phyloP scores from a whole-genome alignment of 2,329 filamentous ascomycete species.

The Trichoderma atrobrunneum region DNA sequence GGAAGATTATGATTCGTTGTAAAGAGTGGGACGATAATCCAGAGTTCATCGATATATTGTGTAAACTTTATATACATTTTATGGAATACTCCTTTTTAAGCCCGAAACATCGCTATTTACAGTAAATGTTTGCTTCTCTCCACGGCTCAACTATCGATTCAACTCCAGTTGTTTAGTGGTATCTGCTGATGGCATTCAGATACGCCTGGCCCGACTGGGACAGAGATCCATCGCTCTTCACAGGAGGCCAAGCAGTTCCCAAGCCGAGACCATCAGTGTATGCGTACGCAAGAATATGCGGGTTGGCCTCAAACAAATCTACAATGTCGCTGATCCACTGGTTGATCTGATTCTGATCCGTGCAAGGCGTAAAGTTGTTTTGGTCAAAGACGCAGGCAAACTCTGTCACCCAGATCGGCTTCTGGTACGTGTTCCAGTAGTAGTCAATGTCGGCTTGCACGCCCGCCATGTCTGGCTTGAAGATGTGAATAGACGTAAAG shows the following conservation, averaged over 20 bases:
- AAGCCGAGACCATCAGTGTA: constrained; percentile 22
- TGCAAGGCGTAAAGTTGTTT: constrained; percentile 18
- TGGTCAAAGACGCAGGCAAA: constrained; percentile 22
- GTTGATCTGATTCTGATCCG: constrained; percentile 21
- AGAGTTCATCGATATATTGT: neutral
- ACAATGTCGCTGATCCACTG: constrained; percentile 21
- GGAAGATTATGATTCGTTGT: too few relatives aligned
- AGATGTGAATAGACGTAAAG: constrained; percentile 22
- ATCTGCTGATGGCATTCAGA: constrained; percentile 21
- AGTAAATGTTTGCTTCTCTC: neutral
- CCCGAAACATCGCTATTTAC: neutral
- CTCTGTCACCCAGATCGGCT: constrained; percentile 23
- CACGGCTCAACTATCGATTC: neutral
- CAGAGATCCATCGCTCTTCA: constrained; percentile 17
- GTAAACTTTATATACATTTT: neutral
- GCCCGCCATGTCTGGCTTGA: constrained; percentile 21
- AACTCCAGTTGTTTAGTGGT: constrained; percentile 1
- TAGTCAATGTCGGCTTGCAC: constrained; percentile 22
- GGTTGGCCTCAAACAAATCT: constrained; percentile 21
- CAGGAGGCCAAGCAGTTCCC: constrained; percentile 19
- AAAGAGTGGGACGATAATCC: neutral
- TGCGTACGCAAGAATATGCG: constrained; percentile 22
- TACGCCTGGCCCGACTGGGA: constrained; percentile 23
- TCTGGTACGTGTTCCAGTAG: constrained; percentile 23
- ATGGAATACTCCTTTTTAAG: neutral